Evolutionary conservation across 306 rosid genomes (phyloP), one percentile per base, ranked within the genome.

Genomic region (Pyrus bretschneideri): DNA sequence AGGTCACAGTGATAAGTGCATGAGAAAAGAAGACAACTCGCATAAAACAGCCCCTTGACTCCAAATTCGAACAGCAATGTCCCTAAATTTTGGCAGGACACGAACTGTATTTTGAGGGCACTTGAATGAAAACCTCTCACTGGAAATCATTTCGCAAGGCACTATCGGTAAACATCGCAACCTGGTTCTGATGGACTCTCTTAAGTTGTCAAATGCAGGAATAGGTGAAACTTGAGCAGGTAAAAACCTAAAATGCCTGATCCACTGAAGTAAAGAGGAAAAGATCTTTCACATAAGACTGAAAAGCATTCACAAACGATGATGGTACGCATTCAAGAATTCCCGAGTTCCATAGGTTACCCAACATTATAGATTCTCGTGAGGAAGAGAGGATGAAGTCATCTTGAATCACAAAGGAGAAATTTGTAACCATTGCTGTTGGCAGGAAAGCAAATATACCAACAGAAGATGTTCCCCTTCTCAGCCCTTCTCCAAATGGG

Each of bases 331-430:
- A 69, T 11, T 52, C 77, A n/a, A 81, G 72, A 63, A 81, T 76
- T 33, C 77, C 84, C 49, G 35, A 64, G 30, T 76, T 81, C 84
- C 84, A 75, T 35, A 49, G 19, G 42, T 52, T 58, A 30, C 54
- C 80, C 69, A 75, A 63, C 62, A 75, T 17, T 31, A 81, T 75
- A 3, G 77, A 60, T 18, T 81, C 77, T 35, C 77, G 69, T 18
- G 80, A 81, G 3, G 84, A 75, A 29, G 80, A 44, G 4, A 81
- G 80, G 8, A 81, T 38, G 44, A 80, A 80, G 29, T 80, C 83
- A 11, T 71, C 74, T 35, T 80, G 83, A 74, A 80, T 80, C 12
- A 80, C 35, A 38, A 74, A 74, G 5, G 79, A 79, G 30, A 80
- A 74, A 42, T 60, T 74, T 18, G 79, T 60, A 19, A 73, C 79